These are phyloP conservation scores for Mortierella sp. DNA, from an alignment of 371 early-diverging fungal genomes.

Conservation along the genomic window DNA sequence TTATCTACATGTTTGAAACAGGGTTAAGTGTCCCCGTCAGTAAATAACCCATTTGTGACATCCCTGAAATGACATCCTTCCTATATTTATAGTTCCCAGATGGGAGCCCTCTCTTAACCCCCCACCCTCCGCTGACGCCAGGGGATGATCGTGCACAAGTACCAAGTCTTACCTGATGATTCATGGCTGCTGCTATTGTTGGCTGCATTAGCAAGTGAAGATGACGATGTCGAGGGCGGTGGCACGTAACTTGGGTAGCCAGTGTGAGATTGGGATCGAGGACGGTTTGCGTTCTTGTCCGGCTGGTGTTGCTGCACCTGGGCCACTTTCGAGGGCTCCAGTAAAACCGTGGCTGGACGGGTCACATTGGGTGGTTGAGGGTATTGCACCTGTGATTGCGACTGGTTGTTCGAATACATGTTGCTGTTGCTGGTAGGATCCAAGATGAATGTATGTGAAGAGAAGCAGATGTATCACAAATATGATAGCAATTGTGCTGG, in stretches of 20 bases:
- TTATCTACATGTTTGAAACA: constrained; percentile 13
- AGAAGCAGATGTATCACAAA: too few species aligned
- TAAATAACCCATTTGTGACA: not conserved
- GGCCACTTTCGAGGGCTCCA: constrained; percentile 19
- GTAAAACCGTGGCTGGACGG: constrained; percentile 26
- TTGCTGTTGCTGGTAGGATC: not conserved
- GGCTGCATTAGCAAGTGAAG: not conserved
- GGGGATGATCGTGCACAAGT: too few species aligned
- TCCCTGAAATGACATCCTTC: not conserved
- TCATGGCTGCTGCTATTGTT: not conserved
- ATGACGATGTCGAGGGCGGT: constrained; percentile 9
- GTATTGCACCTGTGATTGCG: not conserved
- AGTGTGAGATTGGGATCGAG: constrained; percentile 39
- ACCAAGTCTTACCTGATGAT: constrained; percentile 10
- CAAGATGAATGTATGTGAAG: too few species aligned
- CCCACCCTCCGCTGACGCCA: too few species aligned
- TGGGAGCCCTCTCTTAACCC: not conserved
- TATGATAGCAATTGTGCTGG: too few species aligned
- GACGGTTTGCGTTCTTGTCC: constrained; percentile 3
- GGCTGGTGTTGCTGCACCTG: constrained; percentile 3
- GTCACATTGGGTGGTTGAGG: constrained; percentile 6
- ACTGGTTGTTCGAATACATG: not conserved
- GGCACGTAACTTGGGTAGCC: constrained; percentile 30
- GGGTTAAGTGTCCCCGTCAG: not conserved
- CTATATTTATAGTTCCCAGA: not conserved